Evolutionary conservation across 2,329 filamentous ascomycete species (phyloP).

Genomic region (Zymoseptoria brevis): DNA sequence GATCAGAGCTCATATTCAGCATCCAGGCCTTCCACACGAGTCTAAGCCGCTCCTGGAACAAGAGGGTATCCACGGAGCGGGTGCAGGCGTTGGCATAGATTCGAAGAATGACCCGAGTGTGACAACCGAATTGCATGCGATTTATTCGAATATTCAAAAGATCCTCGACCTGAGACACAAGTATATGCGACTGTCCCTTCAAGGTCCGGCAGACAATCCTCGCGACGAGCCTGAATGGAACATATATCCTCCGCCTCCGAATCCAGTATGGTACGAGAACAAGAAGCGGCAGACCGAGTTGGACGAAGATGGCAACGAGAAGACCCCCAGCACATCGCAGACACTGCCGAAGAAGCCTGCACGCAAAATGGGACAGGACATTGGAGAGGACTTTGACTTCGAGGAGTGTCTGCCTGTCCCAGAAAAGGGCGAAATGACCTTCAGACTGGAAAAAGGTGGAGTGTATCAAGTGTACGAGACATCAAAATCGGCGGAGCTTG

Average conservation of each 20-base stretch:
- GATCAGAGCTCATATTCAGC: slow-evolving; percentile 42
- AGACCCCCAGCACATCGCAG: slow-evolving; percentile 7
- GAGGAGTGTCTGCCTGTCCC: slow-evolving; percentile 70
- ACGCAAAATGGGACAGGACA: slow-evolving; percentile 77
- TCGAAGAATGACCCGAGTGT: slow-evolving; percentile 69
- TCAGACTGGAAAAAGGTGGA: slow-evolving; percentile 70
- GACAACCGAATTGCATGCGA: slow-evolving; percentile 72
- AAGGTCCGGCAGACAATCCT: slow-evolving; percentile 76
- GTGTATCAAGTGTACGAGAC: slow-evolving; percentile 90
- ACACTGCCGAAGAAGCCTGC: slow-evolving; percentile 40
- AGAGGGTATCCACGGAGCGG: slow-evolving; percentile 51
- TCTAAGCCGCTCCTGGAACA: slow-evolving; percentile 46
- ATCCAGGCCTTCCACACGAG: slow-evolving; percentile 48
- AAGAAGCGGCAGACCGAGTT: slow-evolving; percentile 18
- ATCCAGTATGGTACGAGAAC: slow-evolving; percentile 69
- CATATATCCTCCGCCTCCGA: slow-evolving; percentile 85
- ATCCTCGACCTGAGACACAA: slow-evolving; percentile 82
- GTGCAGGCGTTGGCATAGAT: slow-evolving; percentile 53
- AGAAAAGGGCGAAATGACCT: slow-evolving; percentile 61
- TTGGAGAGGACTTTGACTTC: slow-evolving; percentile 87
- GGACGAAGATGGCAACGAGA: slow-evolving; percentile 10
- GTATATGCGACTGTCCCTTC: slow-evolving; percentile 78
- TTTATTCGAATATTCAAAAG: slow-evolving; percentile 84
- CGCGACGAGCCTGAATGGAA: slow-evolving; percentile 75
- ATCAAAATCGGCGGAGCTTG: slow-evolving; percentile 51